These are phyloP conservation scores for Fraxinus velutina DNA, from an alignment of 305 asterid genomes.

Conservation along the genomic window DNA sequence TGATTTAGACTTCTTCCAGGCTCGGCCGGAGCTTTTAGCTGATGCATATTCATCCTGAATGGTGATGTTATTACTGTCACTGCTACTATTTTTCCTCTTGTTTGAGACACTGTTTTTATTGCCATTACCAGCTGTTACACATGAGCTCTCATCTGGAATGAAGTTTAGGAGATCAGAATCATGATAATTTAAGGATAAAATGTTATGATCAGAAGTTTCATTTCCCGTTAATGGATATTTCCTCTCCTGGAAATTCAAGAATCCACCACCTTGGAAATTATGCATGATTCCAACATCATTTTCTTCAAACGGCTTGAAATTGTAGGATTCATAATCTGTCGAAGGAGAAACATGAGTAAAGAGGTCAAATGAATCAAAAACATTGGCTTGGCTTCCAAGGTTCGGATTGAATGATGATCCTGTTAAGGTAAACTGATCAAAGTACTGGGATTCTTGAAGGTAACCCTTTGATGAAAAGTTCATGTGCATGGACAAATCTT, in stretches of 20 bases:
- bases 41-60: conserved; percentile 26
- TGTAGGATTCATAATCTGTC: conserved; percentile 30
- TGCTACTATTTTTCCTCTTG: conserved; percentile 22
- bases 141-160: conserved; percentile 61
- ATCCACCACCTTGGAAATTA: conserved; percentile 31
- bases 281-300: conserved; percentile 36
- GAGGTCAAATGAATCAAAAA: conserved; percentile 46
- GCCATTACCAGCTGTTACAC: conserved; percentile 45
- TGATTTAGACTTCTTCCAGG: conserved; percentile 52
- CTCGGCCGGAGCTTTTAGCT: conserved; percentile 22
- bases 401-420: conserved; percentile 40
- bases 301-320: conserved; percentile 42
- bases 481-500: conserved; percentile 35
- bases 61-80: background rate
- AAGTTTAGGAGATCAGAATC: conserved; percentile 32
- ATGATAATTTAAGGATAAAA: conserved; percentile 11
- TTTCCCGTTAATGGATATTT: conserved; percentile 25
- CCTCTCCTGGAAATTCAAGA: conserved; percentile 27
- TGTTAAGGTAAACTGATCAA: conserved; percentile 28
- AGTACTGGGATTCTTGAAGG: conserved; percentile 53
- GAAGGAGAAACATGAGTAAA: conserved; percentile 28
- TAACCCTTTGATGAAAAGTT: conserved; percentile 37
- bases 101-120: conserved; percentile 26
- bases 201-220: conserved; percentile 14
- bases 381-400: conserved; percentile 30